phyloP scores from a whole-genome alignment of 2,329 filamentous ascomycete species.

The Torrubiellomyces zombiae region DNA sequence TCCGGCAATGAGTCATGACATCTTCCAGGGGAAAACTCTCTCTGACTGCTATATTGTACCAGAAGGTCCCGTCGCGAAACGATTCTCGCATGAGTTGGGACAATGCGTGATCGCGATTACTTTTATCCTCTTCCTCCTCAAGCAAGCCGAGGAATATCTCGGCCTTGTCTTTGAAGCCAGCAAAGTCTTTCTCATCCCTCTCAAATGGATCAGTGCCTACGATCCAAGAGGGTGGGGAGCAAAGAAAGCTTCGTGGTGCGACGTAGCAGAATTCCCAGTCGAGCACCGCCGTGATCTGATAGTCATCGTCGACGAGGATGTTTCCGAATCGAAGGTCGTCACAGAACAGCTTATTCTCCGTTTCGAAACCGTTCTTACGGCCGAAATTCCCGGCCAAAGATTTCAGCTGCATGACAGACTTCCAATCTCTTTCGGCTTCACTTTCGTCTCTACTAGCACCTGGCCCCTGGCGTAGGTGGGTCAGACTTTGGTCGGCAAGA shows the following conservation, averaged over 20 bases:
- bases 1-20: slow-evolving; percentile 1
- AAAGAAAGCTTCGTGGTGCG: slow-evolving; percentile 2
- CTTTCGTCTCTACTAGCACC: slow-evolving; percentile 1
- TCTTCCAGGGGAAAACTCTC: slow-evolving; percentile 2
- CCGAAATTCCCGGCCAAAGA: slow-evolving; percentile 1
- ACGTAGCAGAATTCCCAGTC: slow-evolving; percentile 3
- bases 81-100: slow-evolving; percentile 2
- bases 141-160: slow-evolving; percentile 1
- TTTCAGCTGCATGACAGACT: background rate
- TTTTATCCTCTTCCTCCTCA: slow-evolving; percentile 1
- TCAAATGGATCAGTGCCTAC: slow-evolving; percentile 3
- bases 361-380: background rate
- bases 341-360: slow-evolving; percentile 1
- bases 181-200: slow-evolving; percentile 1
- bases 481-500: slow-evolving; percentile 1
- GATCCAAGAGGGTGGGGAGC: slow-evolving; percentile 3
- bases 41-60: slow-evolving; percentile 2
- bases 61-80: slow-evolving; percentile 1
- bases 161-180: background rate
- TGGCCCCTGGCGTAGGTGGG: background rate
- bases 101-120: slow-evolving; percentile 1
- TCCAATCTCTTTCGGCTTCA: background rate
- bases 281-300: slow-evolving; percentile 2
- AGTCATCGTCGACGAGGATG: slow-evolving; percentile 2
- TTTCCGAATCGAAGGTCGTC: slow-evolving; percentile 3